phyloP scores from a whole-genome alignment of 2,329 filamentous ascomycete genomes.

The Cercospora sp. region DNA sequence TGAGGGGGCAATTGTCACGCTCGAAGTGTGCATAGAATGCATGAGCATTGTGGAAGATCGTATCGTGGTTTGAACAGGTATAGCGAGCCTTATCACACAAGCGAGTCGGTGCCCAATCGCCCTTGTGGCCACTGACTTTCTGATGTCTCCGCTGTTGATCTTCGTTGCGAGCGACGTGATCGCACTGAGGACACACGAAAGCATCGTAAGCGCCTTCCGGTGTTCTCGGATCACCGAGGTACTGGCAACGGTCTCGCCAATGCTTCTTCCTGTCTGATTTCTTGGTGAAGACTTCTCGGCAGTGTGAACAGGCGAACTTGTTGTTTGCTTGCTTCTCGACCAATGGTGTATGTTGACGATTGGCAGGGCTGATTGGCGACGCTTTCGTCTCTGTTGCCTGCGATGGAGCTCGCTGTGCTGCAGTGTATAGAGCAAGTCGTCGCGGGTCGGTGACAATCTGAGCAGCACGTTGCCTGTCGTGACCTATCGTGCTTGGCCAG shows the following conservation, averaged over 20 bases:
- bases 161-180: slow-evolving; percentile 9
- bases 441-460: not conserved
- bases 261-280: slow-evolving; percentile 14
- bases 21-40: slow-evolving; percentile 17
- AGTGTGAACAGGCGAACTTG: slow-evolving; percentile 15
- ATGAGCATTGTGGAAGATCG: slow-evolving; percentile 6
- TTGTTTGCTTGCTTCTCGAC: slow-evolving; percentile 12
- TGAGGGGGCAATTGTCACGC: slow-evolving; percentile 7
- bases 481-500: not conserved
- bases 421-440: not conserved
- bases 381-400: not conserved
- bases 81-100: slow-evolving; percentile 8
- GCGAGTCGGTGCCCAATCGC: not conserved
- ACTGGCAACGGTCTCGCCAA: slow-evolving; percentile 9
- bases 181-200: slow-evolving; percentile 8
- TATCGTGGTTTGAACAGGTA: slow-evolving; percentile 9
- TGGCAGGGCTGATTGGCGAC: not conserved
- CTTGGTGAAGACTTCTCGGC: slow-evolving; percentile 7
- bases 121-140: slow-evolving; percentile 7
- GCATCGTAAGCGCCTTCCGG: not conserved
- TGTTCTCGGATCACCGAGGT: slow-evolving; percentile 4
- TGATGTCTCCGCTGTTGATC: slow-evolving; percentile 5
- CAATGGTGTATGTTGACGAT: not conserved
- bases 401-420: slow-evolving; percentile 3
- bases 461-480: not conserved